Evolutionary conservation across 108 stramenopile genomes (phyloP).

Genomic region (Cylindrotheca closterium): DNA sequence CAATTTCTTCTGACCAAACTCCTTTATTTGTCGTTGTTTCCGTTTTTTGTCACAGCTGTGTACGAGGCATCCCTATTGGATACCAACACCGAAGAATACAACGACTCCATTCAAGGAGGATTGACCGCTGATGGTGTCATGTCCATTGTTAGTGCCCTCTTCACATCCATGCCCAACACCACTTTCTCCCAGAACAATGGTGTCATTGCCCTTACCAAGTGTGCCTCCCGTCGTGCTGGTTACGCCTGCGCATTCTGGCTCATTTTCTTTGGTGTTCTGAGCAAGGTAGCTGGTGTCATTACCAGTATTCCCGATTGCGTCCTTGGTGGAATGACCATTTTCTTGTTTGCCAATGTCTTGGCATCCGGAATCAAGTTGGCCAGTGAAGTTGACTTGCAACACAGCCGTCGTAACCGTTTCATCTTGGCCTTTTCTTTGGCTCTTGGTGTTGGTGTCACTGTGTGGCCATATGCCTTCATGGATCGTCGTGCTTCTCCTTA

Average conservation of each 20-base stretch:
- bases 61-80: constrained; percentile 53
- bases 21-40: neutral
- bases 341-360: constrained; percentile 64
- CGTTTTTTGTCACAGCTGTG: constrained; percentile 49
- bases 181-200: constrained; percentile 81
- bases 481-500: constrained; percentile 58
- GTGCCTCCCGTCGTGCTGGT: constrained; percentile 66
- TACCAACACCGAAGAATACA: constrained; percentile 43
- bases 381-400: constrained; percentile 40
- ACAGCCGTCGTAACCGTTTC: constrained; percentile 56
- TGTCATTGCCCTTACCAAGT: constrained; percentile 71
- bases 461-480: constrained; percentile 68
- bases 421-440: constrained; percentile 60
- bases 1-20: neutral
- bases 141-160: constrained; percentile 43
- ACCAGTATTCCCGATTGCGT: constrained; percentile 81
- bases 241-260: constrained; percentile 57
- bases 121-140: constrained; percentile 51
- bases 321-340: constrained; percentile 78
- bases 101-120: constrained; percentile 60
- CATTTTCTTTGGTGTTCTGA: constrained; percentile 70
- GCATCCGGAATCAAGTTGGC: constrained; percentile 51
- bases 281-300: constrained; percentile 75
- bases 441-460: constrained; percentile 67
- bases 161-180: constrained; percentile 60